Evolutionary conservation across 805 yeast genomes (phyloP).

Genomic region (Candida pseudofarinosa): DNA sequence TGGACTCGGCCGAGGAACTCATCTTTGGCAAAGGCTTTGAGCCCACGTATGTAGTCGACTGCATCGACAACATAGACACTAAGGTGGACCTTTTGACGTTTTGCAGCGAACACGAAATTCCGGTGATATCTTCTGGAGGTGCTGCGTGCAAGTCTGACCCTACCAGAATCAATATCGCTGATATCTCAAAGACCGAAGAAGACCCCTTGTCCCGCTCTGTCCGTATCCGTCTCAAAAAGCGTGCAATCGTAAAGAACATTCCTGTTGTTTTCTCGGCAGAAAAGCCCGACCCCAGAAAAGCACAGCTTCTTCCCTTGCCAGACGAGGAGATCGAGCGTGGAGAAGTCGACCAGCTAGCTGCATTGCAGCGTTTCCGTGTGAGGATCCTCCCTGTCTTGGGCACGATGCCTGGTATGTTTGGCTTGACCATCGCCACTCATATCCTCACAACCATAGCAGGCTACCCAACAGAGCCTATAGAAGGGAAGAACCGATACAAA

Average conservation of each 20-base stretch:
- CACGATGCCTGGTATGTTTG: constrained; percentile 96
- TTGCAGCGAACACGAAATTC: constrained; percentile 56
- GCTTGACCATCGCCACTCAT: constrained; percentile 83
- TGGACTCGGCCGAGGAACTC: constrained; percentile 60
- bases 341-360: constrained; percentile 79
- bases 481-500: constrained; percentile 84
- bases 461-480: constrained; percentile 86
- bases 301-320: constrained; percentile 77
- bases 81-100: constrained; percentile 83
- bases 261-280: constrained; percentile 92
- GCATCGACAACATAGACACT: constrained; percentile 96
- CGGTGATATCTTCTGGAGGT: constrained; percentile 90
- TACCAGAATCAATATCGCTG: constrained; percentile 83
- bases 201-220: constrained; percentile 89
- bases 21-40: constrained; percentile 43
- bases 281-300: constrained; percentile 94
- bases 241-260: constrained; percentile 71
- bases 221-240: constrained; percentile 74
- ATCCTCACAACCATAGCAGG: constrained; percentile 76
- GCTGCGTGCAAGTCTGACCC: constrained; percentile 97
- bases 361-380: constrained; percentile 85
- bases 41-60: constrained; percentile 85
- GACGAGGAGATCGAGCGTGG: constrained; percentile 80
- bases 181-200: constrained; percentile 85
- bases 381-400: constrained; percentile 94